These are phyloP conservation scores for Mentha longifolia DNA, from an alignment of 257 asterid species.

Conservation along the genomic window DNA sequence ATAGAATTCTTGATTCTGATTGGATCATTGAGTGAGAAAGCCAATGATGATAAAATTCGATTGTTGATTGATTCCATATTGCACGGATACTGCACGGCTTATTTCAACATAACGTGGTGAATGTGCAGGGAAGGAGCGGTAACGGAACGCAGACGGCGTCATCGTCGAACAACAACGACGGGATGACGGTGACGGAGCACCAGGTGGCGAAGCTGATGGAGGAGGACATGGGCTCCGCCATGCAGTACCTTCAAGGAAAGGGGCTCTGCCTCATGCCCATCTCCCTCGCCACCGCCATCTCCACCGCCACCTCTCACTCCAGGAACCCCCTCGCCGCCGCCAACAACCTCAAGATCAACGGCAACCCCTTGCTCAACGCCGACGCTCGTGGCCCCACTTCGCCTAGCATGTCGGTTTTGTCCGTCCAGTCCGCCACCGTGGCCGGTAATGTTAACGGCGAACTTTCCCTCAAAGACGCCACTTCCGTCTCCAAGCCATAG, in stretches of 20 bases:
- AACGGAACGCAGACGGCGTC: constrained; percentile 66
- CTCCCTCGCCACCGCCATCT: constrained; percentile 84
- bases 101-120: background rate
- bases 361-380: constrained; percentile 37
- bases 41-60: too few species aligned
- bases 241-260: constrained; percentile 95
- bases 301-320: constrained; percentile 76
- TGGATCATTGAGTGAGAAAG: background rate
- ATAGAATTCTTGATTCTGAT: background rate
- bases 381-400: constrained; percentile 61
- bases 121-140: constrained; percentile 48
- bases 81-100: too few species aligned
- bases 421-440: constrained; percentile 68
- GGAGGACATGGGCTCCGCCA: constrained; percentile 95
- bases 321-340: constrained; percentile 46
- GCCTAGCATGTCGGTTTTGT: constrained; percentile 71
- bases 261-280: constrained; percentile 97
- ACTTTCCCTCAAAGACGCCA: constrained; percentile 54
- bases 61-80: too few species aligned
- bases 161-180: constrained; percentile 63
- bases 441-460: constrained; percentile 44
- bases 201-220: constrained; percentile 96
- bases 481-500: constrained; percentile 59
- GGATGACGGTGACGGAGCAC: constrained; percentile 79
- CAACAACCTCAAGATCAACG: constrained; percentile 25